Percentiles rank a stretch among this genome's conserved stretches.
Evolutionary conservation across 768 basidiomycete species (phyloP).

Genomic region (Cystobasidium ongulense): DNA sequence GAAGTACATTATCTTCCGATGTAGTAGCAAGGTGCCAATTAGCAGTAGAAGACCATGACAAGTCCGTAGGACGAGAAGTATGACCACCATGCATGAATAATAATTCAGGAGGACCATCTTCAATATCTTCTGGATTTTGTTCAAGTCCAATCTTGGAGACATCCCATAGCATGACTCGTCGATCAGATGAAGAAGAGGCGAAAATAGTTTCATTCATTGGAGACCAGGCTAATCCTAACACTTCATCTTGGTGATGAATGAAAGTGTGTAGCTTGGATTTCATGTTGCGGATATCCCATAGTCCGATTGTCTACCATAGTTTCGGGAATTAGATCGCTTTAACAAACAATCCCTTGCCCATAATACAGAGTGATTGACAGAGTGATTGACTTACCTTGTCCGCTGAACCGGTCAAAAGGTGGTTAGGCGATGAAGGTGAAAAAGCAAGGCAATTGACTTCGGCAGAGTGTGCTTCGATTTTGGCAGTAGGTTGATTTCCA

Average conservation of each 20-base stretch:
- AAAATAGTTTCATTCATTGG: conserved; percentile 86
- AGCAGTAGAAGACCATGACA: conserved; percentile 76
- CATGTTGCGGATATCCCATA: conserved; percentile 72
- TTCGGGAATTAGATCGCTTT: neutral
- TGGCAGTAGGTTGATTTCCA: conserved; percentile 57
- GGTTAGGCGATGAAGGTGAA: conserved; percentile 67
- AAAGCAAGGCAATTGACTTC: conserved; percentile 88
- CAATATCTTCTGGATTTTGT: conserved; percentile 94
- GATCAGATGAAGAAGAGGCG: conserved; percentile 86
- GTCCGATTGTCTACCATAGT: conserved; percentile 60
- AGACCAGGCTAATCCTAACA: conserved; percentile 89
- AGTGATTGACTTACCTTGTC: conserved; percentile 65
- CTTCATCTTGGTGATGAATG: conserved; percentile 87
- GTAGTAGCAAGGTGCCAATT: conserved; percentile 43
- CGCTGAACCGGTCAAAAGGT: conserved; percentile 81
- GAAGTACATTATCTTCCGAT: conserved; percentile 93
- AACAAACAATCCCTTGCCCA: neutral
- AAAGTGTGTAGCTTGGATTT: conserved; percentile 76
- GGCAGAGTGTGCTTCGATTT: conserved; percentile 75
- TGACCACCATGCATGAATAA: conserved; percentile 85
- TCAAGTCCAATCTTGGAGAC: conserved; percentile 81
- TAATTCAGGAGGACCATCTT: conserved; percentile 94
- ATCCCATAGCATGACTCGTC: conserved; percentile 93
- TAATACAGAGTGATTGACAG: neutral
- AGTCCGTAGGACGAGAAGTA: conserved; percentile 62